phyloP scores from a whole-genome alignment of 2,329 filamentous ascomycete species.

The Neonectria ditissima region DNA sequence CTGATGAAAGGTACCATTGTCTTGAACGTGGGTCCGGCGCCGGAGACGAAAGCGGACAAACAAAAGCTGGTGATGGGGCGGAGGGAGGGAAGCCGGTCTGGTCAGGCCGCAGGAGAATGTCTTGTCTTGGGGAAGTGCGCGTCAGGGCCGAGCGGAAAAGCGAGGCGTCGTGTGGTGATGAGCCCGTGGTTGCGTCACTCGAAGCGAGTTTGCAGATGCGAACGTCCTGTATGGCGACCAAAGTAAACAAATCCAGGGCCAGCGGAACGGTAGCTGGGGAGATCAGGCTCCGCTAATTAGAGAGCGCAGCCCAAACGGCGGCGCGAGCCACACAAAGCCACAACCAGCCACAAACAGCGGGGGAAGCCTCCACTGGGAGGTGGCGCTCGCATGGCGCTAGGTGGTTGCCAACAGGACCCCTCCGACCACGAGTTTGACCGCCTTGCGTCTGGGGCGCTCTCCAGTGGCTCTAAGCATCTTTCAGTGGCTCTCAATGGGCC shows the following conservation, averaged over 20 bases:
- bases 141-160: conserved; percentile 16
- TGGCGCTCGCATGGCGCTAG: conserved; percentile 44
- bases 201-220: conserved; percentile 36
- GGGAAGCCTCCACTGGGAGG: conserved; percentile 20
- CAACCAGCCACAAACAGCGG: conserved; percentile 24
- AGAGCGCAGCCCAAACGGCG: background rate
- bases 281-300: conserved; percentile 22
- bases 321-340: conserved; percentile 23
- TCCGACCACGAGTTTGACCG: conserved; percentile 21
- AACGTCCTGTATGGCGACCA: conserved; percentile 24
- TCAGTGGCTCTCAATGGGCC: conserved; percentile 32
- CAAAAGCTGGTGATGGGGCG: conserved; percentile 29
- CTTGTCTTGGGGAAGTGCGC: conserved; percentile 16
- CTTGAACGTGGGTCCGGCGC: conserved; percentile 43
- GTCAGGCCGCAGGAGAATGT: conserved; percentile 1
- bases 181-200: conserved; percentile 33
- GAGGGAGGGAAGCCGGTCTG: conserved; percentile 13
- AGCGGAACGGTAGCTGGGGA: conserved; percentile 39
- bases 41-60: conserved; percentile 33
- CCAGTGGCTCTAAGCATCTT: background rate
- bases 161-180: conserved; percentile 24
- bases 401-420: conserved; percentile 30
- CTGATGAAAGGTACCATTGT: conserved; percentile 50
- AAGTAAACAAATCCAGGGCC: conserved; percentile 43
- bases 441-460: background rate